These are phyloP conservation scores for Delonix regia DNA, from an alignment of 306 rosid species.

Conservation along the genomic window DNA sequence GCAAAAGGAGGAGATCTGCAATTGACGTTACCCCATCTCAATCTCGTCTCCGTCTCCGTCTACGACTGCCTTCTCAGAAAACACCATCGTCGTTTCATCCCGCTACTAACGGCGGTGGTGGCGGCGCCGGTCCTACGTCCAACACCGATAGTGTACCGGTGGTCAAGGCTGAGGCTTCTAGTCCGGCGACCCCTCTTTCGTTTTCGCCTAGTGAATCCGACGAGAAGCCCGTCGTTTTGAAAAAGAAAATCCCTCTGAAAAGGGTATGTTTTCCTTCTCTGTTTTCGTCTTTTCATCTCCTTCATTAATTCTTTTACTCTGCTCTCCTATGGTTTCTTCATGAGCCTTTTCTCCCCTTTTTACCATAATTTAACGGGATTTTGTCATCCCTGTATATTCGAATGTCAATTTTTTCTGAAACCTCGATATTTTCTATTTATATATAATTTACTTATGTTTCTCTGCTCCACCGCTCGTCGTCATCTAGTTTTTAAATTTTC, in stretches of 20 bases:
- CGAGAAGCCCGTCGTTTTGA: slow-evolving; percentile 37
- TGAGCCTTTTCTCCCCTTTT: neutral
- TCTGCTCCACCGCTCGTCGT: neutral
- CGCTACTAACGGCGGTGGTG: neutral
- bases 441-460: neutral
- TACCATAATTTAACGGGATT: neutral
- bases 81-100: slow-evolving; percentile 30
- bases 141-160: slow-evolving; percentile 3
- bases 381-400: neutral
- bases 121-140: neutral
- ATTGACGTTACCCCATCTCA: neutral
- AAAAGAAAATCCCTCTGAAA: slow-evolving; percentile 34
- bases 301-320: neutral
- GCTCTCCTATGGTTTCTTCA: neutral
- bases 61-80: neutral
- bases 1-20: slow-evolving; percentile 58
- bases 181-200: slow-evolving; percentile 61
- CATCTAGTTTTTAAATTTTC: neutral
- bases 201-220: slow-evolving; percentile 63
- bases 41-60: neutral
- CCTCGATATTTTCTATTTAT: neutral
- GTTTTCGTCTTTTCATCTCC: neutral
- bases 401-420: neutral
- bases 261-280: slow-evolving; percentile 45
- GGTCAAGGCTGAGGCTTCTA: slow-evolving; percentile 44